Percentiles rank a stretch among this genome's conserved stretches.
These are phyloP conservation scores for Geum urbanum DNA, from an alignment of 306 rosid species.

Conservation along the genomic window DNA sequence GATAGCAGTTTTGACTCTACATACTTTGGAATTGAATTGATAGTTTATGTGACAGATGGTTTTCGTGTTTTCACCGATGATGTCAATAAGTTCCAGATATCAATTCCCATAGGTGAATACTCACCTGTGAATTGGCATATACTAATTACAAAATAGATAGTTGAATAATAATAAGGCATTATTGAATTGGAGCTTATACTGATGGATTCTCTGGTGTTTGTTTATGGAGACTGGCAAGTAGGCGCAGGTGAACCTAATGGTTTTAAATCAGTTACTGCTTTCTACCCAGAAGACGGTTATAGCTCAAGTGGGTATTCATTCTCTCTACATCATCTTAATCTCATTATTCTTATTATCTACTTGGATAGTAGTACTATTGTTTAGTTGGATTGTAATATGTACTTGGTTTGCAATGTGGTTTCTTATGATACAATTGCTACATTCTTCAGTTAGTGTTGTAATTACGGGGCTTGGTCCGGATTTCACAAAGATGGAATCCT, in stretches of 20 bases:
- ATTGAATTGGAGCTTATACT: too few relatives aligned
- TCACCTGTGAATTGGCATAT: neutral
- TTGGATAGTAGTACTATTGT: neutral
- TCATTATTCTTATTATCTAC: neutral
- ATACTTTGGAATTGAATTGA: neutral
- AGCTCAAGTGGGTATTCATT: conserved; percentile 57
- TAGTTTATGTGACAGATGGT: conserved; percentile 39
- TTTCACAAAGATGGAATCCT: conserved; percentile 87
- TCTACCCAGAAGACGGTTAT: conserved; percentile 56
- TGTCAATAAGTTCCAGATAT: conserved; percentile 70
- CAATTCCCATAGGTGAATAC: conserved; percentile 65
- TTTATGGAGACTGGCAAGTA: conserved; percentile 61
- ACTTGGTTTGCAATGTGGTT: neutral
- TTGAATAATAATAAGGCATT: neutral
- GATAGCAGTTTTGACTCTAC: neutral
- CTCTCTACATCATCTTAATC: neutral
- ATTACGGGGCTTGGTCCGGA: conserved; percentile 90
- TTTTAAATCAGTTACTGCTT: conserved; percentile 79
- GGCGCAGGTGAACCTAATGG: conserved; percentile 80
- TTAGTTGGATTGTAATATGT: neutral
- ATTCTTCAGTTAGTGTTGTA: conserved; percentile 62
- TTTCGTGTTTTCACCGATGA: conserved; percentile 62
- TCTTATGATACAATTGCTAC: neutral
- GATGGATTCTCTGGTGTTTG: conserved; percentile 10
- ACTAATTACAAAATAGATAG: neutral